These are phyloP conservation scores for Coccomyxa sp. DNA, from an alignment of 139 green algal species.

Conservation along the genomic window DNA sequence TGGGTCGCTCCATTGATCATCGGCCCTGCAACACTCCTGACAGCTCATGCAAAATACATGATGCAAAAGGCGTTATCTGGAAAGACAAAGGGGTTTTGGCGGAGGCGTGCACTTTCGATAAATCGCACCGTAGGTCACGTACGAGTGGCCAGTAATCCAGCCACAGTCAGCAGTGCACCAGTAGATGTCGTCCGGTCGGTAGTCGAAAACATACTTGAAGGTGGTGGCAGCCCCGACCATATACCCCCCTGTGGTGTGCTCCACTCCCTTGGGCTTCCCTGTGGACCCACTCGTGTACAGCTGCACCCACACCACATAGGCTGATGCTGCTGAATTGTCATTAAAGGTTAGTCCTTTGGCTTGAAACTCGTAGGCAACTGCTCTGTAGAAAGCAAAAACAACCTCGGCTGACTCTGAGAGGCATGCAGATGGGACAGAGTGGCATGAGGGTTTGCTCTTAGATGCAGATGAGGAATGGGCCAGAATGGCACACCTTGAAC, in stretches of 20 bases:
- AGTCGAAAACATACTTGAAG: conserved; percentile 76
- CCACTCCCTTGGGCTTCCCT: conserved; percentile 94
- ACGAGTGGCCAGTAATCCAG: conserved; percentile 96
- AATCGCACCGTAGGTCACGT: conserved; percentile 65
- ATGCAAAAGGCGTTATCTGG: too few relatives aligned
- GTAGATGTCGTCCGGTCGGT: conserved; percentile 80
- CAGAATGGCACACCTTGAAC: conserved; percentile 56
- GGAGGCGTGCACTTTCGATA: too few relatives aligned
- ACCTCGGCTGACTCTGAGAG: not conserved
- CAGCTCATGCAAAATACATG: too few relatives aligned
- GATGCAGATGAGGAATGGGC: not conserved
- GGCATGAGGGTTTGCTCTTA: too few relatives aligned
- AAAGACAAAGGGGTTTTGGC: too few relatives aligned
- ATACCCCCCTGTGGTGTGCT: conserved; percentile 86
- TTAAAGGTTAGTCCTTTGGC: not conserved
- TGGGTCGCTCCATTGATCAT: conserved; percentile 78
- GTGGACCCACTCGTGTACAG: conserved; percentile 94
- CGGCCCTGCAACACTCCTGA: conserved; percentile 38
- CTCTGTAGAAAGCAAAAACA: not conserved
- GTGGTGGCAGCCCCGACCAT: conserved; percentile 77
- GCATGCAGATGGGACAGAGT: too few relatives aligned
- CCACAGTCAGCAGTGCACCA: conserved; percentile 97
- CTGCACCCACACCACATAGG: conserved; percentile 32
- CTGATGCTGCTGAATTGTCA: not conserved
- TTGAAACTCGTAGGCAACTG: not conserved